Percentiles rank a stretch among this genome's conserved stretches.
Evolutionary conservation across 2,329 filamentous ascomycete species (phyloP).

Genomic region (Venturia effusa): DNA sequence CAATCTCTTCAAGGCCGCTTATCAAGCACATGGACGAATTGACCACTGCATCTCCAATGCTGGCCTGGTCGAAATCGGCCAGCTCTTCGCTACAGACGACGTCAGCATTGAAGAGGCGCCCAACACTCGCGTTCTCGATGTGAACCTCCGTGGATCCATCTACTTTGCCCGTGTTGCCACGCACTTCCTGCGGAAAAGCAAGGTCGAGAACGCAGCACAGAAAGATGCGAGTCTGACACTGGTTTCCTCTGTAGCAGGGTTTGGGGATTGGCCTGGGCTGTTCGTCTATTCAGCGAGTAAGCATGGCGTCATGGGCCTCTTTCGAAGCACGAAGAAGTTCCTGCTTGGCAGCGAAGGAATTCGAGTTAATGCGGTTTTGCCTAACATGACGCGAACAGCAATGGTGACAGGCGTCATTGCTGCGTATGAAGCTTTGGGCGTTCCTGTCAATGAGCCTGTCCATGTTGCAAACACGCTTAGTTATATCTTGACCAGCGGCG

Average conservation of each 20-base stretch:
- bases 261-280: neutral
- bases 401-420: neutral
- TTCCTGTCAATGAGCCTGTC: neutral
- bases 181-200: neutral
- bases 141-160: slow-evolving; percentile 9
- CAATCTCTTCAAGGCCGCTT: slow-evolving; percentile 18
- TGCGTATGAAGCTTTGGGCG: neutral
- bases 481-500: neutral
- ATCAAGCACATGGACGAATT: slow-evolving; percentile 21
- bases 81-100: slow-evolving; percentile 34
- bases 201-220: neutral
- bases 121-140: slow-evolving; percentile 8
- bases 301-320: slow-evolving; percentile 16
- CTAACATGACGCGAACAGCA: neutral
- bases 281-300: slow-evolving; percentile 19
- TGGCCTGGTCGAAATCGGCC: slow-evolving; percentile 27
- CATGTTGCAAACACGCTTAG: neutral
- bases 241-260: neutral
- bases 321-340: neutral
- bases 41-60: slow-evolving; percentile 21
- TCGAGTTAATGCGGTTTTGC: slow-evolving; percentile 1
- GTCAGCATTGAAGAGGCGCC: neutral
- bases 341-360: neutral
- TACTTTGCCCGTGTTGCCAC: neutral
- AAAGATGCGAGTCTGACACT: neutral